Percentiles rank a stretch among this genome's conserved stretches.
Conservation (phyloP, 148 eudicot genomes). For the Heliosperma pusillum region DNA sequence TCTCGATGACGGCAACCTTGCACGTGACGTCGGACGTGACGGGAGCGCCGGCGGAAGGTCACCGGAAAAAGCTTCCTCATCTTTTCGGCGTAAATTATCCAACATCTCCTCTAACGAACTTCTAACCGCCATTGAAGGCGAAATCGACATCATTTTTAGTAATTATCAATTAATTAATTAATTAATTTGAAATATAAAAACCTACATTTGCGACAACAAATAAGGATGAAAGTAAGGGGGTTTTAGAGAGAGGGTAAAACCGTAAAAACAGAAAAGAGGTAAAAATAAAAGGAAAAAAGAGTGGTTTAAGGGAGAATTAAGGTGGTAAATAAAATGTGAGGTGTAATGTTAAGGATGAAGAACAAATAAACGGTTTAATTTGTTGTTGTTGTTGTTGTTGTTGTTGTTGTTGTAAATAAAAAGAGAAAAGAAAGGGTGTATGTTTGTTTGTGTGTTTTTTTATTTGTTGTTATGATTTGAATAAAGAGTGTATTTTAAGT, state of each 20-base stretch:
- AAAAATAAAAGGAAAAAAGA: background rate
- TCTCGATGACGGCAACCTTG: slow-evolving; percentile 54
- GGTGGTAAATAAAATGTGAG: background rate
- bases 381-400: background rate
- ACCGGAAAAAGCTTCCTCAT: slow-evolving; percentile 47
- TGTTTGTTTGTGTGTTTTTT: background rate
- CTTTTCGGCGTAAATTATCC: slow-evolving; percentile 56
- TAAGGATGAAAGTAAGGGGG: too few relatives aligned
- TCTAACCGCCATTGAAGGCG: slow-evolving; percentile 42
- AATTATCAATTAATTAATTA: background rate
- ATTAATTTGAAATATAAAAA: background rate
- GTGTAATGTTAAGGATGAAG: background rate
- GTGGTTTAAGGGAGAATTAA: background rate
- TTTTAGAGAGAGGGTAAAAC: too few relatives aligned
- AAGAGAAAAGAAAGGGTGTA: background rate
- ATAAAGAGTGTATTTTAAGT: too few relatives aligned
- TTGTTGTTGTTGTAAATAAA: too few relatives aligned
- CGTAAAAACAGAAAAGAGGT: background rate
- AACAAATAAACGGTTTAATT: slow-evolving; percentile 1
- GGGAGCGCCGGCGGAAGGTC: slow-evolving; percentile 90
- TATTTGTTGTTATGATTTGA: too few relatives aligned
- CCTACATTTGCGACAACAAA: background rate
- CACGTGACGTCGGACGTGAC: slow-evolving; percentile 60
- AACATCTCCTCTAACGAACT: slow-evolving; percentile 92
- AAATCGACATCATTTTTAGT: slow-evolving; percentile 39